Percentiles rank a stretch among this genome's conserved stretches.
Evolutionary conservation across 192 early-diverging fungal genomes (phyloP).

Genomic region (Rhizoclosmatium globosum): DNA sequence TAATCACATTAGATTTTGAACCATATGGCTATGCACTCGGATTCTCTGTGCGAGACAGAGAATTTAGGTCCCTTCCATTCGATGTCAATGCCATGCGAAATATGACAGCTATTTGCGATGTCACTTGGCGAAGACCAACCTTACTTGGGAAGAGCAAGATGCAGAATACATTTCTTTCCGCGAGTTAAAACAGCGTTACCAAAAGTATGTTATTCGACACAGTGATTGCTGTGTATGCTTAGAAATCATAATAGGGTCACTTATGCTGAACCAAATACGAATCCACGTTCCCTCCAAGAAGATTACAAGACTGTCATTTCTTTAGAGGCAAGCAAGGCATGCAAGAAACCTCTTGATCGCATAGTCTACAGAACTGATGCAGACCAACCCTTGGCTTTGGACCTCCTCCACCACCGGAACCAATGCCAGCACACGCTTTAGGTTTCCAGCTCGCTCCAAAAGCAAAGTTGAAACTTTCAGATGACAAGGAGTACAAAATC

Average conservation of each 20-base stretch:
- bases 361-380: background rate
- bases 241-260: background rate
- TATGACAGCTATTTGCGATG: background rate
- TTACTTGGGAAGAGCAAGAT: background rate
- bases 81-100: background rate
- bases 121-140: background rate
- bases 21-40: background rate
- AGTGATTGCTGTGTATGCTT: too few species aligned
- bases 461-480: background rate
- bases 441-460: constrained; percentile 52
- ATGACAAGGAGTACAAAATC: background rate
- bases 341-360: background rate
- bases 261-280: background rate
- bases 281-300: background rate
- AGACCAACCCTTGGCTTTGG: background rate
- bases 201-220: background rate
- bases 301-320: background rate
- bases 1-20: constrained; percentile 6
- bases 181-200: background rate
- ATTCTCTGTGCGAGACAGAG: background rate
- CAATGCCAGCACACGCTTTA: constrained; percentile 37
- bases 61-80: background rate
- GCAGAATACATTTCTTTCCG: background rate
- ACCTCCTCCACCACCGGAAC: constrained; percentile 44
- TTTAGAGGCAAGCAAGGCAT: background rate